phyloP scores from a whole-genome alignment of 768 basidiomycete genomes.

The Porphyrellus cyaneotinctus region DNA sequence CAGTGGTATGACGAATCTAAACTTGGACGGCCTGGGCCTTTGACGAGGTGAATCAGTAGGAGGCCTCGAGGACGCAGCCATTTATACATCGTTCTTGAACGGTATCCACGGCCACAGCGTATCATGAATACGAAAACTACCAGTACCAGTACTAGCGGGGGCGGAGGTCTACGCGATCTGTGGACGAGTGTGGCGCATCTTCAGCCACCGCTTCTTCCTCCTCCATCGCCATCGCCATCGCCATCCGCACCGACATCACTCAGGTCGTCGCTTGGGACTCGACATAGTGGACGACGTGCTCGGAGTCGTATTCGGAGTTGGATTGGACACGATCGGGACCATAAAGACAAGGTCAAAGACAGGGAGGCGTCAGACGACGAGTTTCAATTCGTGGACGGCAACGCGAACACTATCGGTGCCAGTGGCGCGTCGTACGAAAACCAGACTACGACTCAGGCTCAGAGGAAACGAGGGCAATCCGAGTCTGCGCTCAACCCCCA shows the following conservation, averaged over 20 bases:
- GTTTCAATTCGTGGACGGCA: slow-evolving; percentile 2
- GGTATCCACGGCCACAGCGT: too few relatives aligned
- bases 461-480: background rate
- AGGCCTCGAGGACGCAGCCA: too few relatives aligned
- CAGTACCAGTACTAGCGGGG: background rate
- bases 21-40: too few relatives aligned
- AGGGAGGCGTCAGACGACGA: background rate
- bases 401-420: background rate
- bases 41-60: too few relatives aligned
- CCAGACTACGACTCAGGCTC: background rate
- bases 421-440: background rate
- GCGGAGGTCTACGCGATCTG: slow-evolving; percentile 14
- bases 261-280: background rate
- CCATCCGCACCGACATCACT: background rate
- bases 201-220: background rate
- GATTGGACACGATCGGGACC: slow-evolving; percentile 1
- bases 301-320: slow-evolving; percentile 16
- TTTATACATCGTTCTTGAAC: too few relatives aligned
- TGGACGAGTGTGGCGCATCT: slow-evolving; percentile 23
- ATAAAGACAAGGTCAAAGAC: background rate
- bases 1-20: too few relatives aligned
- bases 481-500: too few relatives aligned
- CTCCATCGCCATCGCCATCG: background rate
- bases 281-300: slow-evolving; percentile 6
- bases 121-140: background rate